A percentile compares a stretch with the other conserved stretches of the same genome.
Conservation (phyloP, 148 eudicot genomes). For the Camellia japonica region DNA sequence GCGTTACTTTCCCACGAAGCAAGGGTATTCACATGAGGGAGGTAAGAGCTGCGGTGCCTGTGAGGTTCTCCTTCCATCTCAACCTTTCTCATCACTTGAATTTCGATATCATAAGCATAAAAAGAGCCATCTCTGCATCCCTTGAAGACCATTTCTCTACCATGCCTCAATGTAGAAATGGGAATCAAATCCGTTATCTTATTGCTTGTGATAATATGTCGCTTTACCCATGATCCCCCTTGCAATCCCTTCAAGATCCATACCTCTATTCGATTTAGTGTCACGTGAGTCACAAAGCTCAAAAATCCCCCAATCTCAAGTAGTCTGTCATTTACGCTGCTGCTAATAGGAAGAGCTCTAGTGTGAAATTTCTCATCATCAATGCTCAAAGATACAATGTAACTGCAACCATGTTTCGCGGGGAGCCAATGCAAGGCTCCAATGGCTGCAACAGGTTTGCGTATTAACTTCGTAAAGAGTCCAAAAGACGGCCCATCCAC, state of each 20-base stretch:
- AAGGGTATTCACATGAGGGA: slow-evolving; percentile 33
- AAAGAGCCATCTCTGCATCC: slow-evolving; percentile 8
- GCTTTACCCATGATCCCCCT: slow-evolving; percentile 33
- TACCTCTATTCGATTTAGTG: slow-evolving; percentile 20
- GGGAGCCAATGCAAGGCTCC: slow-evolving; percentile 44
- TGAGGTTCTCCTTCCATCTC: slow-evolving; percentile 13
- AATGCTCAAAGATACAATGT: slow-evolving; percentile 26
- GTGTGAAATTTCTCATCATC: slow-evolving; percentile 33
- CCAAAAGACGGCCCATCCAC: slow-evolving; percentile 36
- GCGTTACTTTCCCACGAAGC: slow-evolving; percentile 39
- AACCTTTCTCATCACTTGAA: slow-evolving; percentile 24
- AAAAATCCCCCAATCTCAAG: slow-evolving; percentile 42
- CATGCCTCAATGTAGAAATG: not conserved
- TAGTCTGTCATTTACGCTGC: slow-evolving; percentile 17
- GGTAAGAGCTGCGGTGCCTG: not conserved
- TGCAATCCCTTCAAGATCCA: slow-evolving; percentile 36
- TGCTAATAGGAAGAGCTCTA: slow-evolving; percentile 24
- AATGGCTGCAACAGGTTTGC: slow-evolving; percentile 23
- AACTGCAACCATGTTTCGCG: not conserved
- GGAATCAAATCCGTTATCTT: not conserved
- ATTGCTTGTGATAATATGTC: slow-evolving; percentile 24
- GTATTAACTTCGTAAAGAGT: not conserved
- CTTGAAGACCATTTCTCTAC: slow-evolving; percentile 24
- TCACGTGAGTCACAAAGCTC: slow-evolving; percentile 27
- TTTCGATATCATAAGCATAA: slow-evolving; percentile 29